A percentile compares a stretch with the other conserved stretches of the same genome.
Conservation (phyloP, 805 yeast species). For the Saccharomyces mikatae region DNA sequence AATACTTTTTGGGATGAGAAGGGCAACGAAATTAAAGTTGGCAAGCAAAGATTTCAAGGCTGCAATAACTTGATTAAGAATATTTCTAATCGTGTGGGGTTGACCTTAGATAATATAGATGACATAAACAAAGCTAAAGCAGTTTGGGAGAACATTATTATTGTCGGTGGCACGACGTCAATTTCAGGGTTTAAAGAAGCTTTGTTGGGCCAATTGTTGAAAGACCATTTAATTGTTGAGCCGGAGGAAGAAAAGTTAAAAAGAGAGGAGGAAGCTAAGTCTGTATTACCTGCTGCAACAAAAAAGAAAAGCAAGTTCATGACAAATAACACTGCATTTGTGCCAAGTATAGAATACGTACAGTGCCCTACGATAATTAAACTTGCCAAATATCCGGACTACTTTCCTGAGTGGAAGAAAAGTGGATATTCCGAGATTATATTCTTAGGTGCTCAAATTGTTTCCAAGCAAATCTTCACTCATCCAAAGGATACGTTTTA, state of each 20-base stretch:
- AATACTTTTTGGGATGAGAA: constrained; percentile 58
- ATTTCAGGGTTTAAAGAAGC: constrained; percentile 74
- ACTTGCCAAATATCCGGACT: constrained; percentile 71
- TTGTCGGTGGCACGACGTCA: constrained; percentile 69
- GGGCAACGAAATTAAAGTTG: constrained; percentile 58
- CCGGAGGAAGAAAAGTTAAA: constrained; percentile 22
- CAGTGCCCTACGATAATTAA: constrained; percentile 80
- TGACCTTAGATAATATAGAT: constrained; percentile 47
- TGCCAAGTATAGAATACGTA: constrained; percentile 29
- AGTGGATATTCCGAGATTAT: constrained; percentile 66
- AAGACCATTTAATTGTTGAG: constrained; percentile 42
- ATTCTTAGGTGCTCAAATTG: constrained; percentile 81
- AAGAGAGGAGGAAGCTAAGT: constrained; percentile 27
- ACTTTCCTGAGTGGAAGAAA: constrained; percentile 91
- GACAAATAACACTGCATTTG: constrained; percentile 23
- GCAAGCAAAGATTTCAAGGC: constrained; percentile 85
- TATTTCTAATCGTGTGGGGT: constrained; percentile 48
- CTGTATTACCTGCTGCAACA: constrained; percentile 26
- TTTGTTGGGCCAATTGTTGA: constrained; percentile 48
- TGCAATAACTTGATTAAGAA: constrained; percentile 48
- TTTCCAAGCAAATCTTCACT: constrained; percentile 75
- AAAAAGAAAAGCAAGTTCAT: constrained; percentile 21
- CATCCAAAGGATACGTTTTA: constrained; percentile 57
- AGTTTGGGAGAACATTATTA: constrained; percentile 73
- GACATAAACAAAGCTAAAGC: constrained; percentile 69